Evolutionary conservation across 2,329 filamentous ascomycete genomes (phyloP).

Genomic region (Trichoderma sp.): DNA sequence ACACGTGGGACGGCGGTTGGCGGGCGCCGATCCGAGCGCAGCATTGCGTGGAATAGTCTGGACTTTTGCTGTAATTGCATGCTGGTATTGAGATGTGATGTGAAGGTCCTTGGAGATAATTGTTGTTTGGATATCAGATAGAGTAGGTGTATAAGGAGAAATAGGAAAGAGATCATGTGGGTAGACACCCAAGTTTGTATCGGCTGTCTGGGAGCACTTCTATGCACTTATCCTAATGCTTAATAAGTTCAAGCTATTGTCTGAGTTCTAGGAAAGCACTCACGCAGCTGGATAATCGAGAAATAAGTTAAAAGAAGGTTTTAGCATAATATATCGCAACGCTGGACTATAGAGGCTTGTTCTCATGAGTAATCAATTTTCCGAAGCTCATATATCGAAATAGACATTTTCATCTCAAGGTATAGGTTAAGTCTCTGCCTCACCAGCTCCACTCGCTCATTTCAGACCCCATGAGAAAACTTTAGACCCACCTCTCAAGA

Average conservation of each 20-base stretch:
- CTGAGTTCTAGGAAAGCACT: background rate
- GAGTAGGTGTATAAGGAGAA: background rate
- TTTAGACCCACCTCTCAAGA: background rate
- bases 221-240: background rate
- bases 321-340: background rate
- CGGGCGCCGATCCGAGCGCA: constrained; percentile 12
- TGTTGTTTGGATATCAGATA: background rate
- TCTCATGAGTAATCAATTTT: background rate
- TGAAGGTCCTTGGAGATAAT: background rate
- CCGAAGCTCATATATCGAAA: background rate
- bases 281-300: background rate
- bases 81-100: background rate
- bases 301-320: background rate
- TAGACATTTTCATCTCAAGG: background rate
- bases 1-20: constrained; percentile 15
- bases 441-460: background rate
- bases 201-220: background rate
- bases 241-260: background rate
- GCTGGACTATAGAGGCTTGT: background rate
- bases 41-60: constrained; percentile 2
- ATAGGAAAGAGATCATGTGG: background rate
- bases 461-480: background rate
- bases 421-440: background rate
- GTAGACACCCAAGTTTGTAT: background rate
- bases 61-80: background rate